Evolutionary conservation across 305 asterid genomes (phyloP).

Genomic region (Fraxinus angustifolia): DNA sequence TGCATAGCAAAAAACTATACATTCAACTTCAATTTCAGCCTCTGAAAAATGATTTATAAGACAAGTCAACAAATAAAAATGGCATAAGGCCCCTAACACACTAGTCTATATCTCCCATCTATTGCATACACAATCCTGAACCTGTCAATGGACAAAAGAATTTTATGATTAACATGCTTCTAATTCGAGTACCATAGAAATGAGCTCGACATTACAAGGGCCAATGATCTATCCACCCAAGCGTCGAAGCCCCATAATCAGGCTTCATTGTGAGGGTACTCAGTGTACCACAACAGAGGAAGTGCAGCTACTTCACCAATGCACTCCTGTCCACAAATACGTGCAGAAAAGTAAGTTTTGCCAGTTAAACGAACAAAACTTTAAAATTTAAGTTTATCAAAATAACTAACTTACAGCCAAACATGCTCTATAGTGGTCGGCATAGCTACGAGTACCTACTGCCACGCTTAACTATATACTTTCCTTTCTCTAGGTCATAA

Average conservation of each 20-base stretch:
- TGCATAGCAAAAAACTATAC: neutral
- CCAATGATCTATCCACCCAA: neutral
- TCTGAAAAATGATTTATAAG: neutral
- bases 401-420: neutral
- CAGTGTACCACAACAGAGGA: conserved; percentile 3
- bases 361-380: neutral
- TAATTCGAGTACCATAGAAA: neutral
- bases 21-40: neutral
- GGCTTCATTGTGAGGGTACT: neutral
- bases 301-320: conserved; percentile 3
- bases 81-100: neutral
- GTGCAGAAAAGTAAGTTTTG: neutral
- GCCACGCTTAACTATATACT: conserved; percentile 74
- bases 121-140: conserved; percentile 17
- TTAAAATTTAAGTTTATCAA: neutral
- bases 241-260: neutral
- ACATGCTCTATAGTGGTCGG: neutral
- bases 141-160: conserved; percentile 25
- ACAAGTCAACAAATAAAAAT: conserved; percentile 8
- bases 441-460: conserved; percentile 58
- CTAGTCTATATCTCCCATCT: conserved; percentile 13
- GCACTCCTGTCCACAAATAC: neutral
- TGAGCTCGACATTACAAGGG: neutral
- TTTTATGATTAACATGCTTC: conserved; percentile 1
- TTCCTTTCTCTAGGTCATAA: conserved; percentile 93